A percentile compares a stretch with the other conserved stretches of the same genome.
Evolutionary conservation across 1,284 basidiomycete genomes (phyloP).

Genomic region (Anthracocystis setariae): DNA sequence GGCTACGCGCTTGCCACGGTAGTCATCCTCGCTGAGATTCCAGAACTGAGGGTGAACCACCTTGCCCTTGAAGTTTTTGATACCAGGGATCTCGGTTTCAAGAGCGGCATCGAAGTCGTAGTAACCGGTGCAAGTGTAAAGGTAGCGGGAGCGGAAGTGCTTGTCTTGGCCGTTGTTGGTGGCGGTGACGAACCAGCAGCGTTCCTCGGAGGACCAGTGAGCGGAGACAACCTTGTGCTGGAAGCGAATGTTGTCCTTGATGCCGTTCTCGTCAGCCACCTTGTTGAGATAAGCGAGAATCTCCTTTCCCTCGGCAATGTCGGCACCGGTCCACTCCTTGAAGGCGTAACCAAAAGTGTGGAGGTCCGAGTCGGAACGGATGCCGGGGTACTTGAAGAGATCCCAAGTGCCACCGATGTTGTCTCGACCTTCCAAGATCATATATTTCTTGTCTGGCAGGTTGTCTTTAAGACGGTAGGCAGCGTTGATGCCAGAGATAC

Average conservation of each 20-base stretch:
- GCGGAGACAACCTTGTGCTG: conserved; percentile 43
- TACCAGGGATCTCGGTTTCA: conserved; percentile 61
- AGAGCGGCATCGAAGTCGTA: conserved; percentile 61
- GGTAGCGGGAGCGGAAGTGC: conserved; percentile 44
- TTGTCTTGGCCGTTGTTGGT: conserved; percentile 36
- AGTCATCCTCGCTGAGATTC: conserved; percentile 54
- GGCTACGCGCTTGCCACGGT: conserved; percentile 63
- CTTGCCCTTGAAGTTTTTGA: conserved; percentile 60
- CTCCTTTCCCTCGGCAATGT: conserved; percentile 59
- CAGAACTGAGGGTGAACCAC: conserved; percentile 65
- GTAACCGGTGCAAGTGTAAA: conserved; percentile 61
- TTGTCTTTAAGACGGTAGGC: conserved; percentile 57
- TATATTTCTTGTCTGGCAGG: conserved; percentile 54
- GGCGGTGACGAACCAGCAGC: conserved; percentile 52
- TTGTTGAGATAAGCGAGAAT: conserved; percentile 60
- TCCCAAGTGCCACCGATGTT: conserved; percentile 63
- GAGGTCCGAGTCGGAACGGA: conserved; percentile 44
- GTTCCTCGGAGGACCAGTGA: conserved; percentile 51
- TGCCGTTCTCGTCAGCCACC: conserved; percentile 57
- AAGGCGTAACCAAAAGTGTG: conserved; percentile 54
- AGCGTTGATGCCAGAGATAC: conserved; percentile 66
- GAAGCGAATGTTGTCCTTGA: conserved; percentile 54
- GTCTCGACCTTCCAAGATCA: conserved; percentile 50
- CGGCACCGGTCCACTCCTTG: conserved; percentile 55
- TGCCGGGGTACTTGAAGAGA: conserved; percentile 59